Base-by-base conservation (phyloP, 352 stramenopile species). In the Globisporangium emineosum region DNA sequence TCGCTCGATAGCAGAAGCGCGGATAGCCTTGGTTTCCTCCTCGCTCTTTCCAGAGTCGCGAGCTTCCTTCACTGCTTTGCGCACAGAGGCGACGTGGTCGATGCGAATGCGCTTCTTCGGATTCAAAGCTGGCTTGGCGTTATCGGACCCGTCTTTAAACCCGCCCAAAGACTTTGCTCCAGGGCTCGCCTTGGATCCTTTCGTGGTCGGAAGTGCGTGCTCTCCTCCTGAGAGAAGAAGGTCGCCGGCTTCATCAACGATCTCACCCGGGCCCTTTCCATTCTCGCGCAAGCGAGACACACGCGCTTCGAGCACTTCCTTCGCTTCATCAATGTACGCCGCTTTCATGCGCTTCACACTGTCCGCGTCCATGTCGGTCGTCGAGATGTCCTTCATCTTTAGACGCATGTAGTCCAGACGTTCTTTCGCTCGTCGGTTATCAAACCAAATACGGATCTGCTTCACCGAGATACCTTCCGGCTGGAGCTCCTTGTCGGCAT, bases 381-480 rank as follows among this genome's bases (percentile, higher is more conserved):
- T 93, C 32, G 86, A 91, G 58, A 93, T 87, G 32, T 93, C 81
- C 64, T 95, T 95, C 86, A 95, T 95, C 72, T 95, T 93, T 43
- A 95, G 55, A 35, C 86, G 84, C 86, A 95, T 95, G 71, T 95
- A 95, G 60, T 95, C 86, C 15, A 95, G 64, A 3, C 84, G 81
- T 56, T 95, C 86, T 55, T 95, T 95, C 2, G 86, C 86, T 19
- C 86, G 82, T 2, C 86, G 81, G 60, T 95, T 95, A 62, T 95
- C 86, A 68, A 95, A 95, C 86, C 84, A 93, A 62, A 95, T 93
- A 49, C 84, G 86, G 25, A 93, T 95, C 64, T 93, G 86, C 66
- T 95, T 95, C 42, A 95, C 81, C 1, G 81, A 90, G 35, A 95
- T 95, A 40, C 86, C 86, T 64, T 95, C 86, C 5, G 86, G 84